Conservation (phyloP, 768 basidiomycete genomes). For the Megacollybia marginata region DNA sequence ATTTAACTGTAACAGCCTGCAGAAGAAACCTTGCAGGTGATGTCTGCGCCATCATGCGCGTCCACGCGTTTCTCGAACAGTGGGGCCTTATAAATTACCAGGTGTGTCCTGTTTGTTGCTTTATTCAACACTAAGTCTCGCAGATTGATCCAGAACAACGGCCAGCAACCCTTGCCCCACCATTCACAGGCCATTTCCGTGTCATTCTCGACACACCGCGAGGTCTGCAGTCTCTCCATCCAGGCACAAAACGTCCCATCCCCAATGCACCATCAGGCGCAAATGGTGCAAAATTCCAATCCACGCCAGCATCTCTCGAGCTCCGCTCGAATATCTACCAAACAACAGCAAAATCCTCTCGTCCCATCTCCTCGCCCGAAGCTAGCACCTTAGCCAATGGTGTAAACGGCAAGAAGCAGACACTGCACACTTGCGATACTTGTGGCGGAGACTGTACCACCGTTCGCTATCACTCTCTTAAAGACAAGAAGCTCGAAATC, state of each 20-base stretch:
- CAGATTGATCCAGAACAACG: constrained; percentile 97
- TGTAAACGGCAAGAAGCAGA: constrained; percentile 38
- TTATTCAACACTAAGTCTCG: constrained; percentile 2
- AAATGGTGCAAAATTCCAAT: constrained; percentile 38
- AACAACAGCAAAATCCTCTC: constrained; percentile 78
- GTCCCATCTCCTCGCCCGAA: constrained; percentile 58
- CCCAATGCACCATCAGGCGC: constrained; percentile 29
- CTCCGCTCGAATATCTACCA: constrained; percentile 85
- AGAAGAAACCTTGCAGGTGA: constrained; percentile 94
- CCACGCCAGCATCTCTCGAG: constrained; percentile 71
- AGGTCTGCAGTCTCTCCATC: constrained; percentile 89
- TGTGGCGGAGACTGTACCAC: constrained; percentile 91
- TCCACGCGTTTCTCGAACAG: constrained; percentile 97
- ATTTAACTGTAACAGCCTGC: constrained; percentile 96
- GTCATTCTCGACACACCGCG: constrained; percentile 96
- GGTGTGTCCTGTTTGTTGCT: constrained; percentile 35
- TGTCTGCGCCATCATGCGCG: constrained; percentile 97
- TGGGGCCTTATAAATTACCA: constrained; percentile 99
- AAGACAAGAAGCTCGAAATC: constrained; percentile 85
- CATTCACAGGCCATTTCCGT: constrained; percentile 98
- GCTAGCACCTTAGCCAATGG: constrained; percentile 59
- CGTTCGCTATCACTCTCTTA: constrained; percentile 86
- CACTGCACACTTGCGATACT: constrained; percentile 75
- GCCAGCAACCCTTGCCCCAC: constrained; percentile 89
- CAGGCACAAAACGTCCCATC: constrained; percentile 57